Evolutionary conservation across 2,329 filamentous ascomycete genomes (phyloP).

Genomic region (Orbilia javanica): DNA sequence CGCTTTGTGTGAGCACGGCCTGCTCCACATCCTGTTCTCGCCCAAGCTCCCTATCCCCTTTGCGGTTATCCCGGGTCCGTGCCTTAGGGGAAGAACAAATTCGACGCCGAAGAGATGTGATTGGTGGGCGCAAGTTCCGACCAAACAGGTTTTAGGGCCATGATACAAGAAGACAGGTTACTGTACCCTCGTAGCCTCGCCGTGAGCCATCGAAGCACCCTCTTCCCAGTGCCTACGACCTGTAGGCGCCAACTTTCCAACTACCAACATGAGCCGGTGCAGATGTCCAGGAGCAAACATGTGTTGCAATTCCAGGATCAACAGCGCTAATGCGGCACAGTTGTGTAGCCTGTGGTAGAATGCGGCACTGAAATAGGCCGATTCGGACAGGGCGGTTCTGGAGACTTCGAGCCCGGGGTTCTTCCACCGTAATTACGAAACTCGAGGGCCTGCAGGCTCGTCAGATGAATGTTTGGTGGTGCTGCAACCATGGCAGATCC

Average conservation of each 20-base stretch:
- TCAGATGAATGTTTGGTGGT: background rate
- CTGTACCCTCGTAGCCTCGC: no score
- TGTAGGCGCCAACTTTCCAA: background rate
- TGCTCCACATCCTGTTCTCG: conserved; percentile 9
- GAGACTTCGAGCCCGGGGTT: background rate
- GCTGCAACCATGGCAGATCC: background rate
- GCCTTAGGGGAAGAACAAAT: conserved; percentile 37
- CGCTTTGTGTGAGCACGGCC: conserved; percentile 5
- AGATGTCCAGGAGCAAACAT: conserved; percentile 4
- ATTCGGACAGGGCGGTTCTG: background rate
- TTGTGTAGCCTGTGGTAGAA: background rate
- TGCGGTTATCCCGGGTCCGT: conserved; percentile 44
- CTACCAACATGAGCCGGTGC: background rate
- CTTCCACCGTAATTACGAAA: background rate
- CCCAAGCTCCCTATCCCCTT: conserved; percentile 18
- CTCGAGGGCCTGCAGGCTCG: no score
- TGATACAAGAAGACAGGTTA: background rate
- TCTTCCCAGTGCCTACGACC: background rate
- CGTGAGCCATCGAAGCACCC: background rate
- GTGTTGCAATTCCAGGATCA: background rate
- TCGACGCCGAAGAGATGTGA: conserved; percentile 22
- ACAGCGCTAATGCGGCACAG: conserved; percentile 14
- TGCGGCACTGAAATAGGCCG: conserved; percentile 19
- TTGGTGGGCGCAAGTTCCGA: conserved; percentile 40
- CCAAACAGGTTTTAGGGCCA: background rate